Conservation (phyloP, 2,329 filamentous ascomycete species). For the Knoxdaviesia proteae region DNA sequence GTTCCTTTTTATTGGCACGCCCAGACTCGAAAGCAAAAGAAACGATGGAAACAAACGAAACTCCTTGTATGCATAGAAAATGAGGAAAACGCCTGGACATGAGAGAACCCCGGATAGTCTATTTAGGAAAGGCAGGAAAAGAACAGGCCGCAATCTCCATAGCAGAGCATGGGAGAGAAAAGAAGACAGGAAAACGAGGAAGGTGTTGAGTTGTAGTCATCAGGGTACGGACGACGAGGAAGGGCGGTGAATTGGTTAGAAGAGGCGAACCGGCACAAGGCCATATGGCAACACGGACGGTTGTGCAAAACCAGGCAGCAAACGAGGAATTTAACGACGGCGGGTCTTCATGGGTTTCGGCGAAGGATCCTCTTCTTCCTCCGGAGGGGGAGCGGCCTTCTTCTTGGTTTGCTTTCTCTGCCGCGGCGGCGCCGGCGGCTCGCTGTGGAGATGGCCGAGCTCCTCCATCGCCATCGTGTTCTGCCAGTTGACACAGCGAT, state of each 20-base stretch:
- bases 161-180: too few relatives aligned
- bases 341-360: conserved; percentile 6
- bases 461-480: conserved; percentile 37
- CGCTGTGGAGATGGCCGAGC: conserved; percentile 34
- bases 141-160: too few relatives aligned
- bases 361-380: conserved; percentile 7
- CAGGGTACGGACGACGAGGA: neutral
- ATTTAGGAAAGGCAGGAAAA: too few relatives aligned
- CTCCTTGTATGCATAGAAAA: too few relatives aligned
- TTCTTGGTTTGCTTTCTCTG: conserved; percentile 30
- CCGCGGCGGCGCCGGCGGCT: conserved; percentile 29
- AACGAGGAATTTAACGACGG: conserved; percentile 2
- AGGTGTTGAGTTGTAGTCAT: too few relatives aligned
- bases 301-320: neutral
- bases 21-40: too few relatives aligned
- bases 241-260: neutral
- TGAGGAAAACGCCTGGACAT: too few relatives aligned
- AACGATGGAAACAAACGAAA: too few relatives aligned
- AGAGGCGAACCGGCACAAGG: too few relatives aligned
- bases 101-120: too few relatives aligned
- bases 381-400: conserved; percentile 18
- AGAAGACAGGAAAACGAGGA: too few relatives aligned
- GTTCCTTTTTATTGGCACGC: neutral
- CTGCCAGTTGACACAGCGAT: conserved; percentile 31
- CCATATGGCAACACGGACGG: too few relatives aligned